phyloP scores from a whole-genome alignment of 345 rosid species.

The Barbarea vulgaris region DNA sequence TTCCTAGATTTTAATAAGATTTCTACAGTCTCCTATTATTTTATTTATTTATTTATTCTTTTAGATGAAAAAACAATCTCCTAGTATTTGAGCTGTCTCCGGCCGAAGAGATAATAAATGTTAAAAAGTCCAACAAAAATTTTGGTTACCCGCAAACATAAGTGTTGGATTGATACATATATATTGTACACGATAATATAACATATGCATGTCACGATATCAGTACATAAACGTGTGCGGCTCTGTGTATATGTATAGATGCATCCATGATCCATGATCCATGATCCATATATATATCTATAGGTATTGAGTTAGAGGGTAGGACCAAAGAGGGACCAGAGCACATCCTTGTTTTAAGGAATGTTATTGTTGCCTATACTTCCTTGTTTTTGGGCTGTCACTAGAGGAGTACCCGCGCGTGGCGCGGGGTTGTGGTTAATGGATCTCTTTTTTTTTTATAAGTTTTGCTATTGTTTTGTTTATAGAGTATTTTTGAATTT shows the following conservation, averaged over 20 bases:
- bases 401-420: too few species aligned
- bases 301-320: background rate
- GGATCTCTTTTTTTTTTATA: too few species aligned
- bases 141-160: background rate
- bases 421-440: too few species aligned
- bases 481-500: too few species aligned
- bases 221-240: background rate
- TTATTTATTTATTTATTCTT: too few species aligned
- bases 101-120: background rate
- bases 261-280: background rate
- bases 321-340: slow-evolving; percentile 46
- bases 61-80: background rate
- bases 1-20: background rate
- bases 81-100: background rate
- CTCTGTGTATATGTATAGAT: background rate
- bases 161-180: background rate
- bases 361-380: slow-evolving; percentile 28
- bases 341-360: slow-evolving; percentile 56
- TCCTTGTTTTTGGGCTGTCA: slow-evolving; percentile 37
- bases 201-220: background rate
- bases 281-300: too few species aligned
- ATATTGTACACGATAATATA: background rate
- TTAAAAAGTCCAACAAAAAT: background rate
- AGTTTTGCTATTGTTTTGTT: too few species aligned
- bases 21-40: too few species aligned